These are phyloP conservation scores for Lycium barbarum DNA, from an alignment of 257 asterid genomes.

Conservation along the genomic window DNA sequence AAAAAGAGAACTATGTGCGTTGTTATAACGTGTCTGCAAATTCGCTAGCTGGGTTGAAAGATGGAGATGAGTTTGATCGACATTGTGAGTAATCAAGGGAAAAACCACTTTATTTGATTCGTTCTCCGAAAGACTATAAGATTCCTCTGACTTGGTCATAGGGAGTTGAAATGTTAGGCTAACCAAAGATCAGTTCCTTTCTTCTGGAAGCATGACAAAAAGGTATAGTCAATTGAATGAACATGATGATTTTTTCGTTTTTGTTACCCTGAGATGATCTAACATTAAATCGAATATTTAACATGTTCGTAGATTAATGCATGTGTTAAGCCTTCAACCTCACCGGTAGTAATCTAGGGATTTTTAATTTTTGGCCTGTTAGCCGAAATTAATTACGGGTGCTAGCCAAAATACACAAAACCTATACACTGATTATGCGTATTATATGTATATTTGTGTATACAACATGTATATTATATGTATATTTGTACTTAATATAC, in stretches of 20 bases:
- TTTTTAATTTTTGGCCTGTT: no score
- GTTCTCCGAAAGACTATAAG: slow-evolving; percentile 93
- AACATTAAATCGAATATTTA: not conserved
- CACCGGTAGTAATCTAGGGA: not conserved
- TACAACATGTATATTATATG: no score
- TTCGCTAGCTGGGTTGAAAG: slow-evolving; percentile 68
- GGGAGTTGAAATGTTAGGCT: slow-evolving; percentile 94
- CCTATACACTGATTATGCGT: no score
- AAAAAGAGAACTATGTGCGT: slow-evolving; percentile 82
- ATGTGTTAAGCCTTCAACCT: not conserved
- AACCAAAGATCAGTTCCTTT: slow-evolving; percentile 94
- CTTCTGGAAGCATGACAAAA: slow-evolving; percentile 98
- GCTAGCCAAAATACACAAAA: no score
- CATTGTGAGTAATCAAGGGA: slow-evolving; percentile 75
- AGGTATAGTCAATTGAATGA: slow-evolving; percentile 54
- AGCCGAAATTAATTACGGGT: no score
- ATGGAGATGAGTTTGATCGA: slow-evolving; percentile 91
- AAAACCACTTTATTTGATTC: slow-evolving; percentile 71
- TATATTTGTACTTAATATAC: no score
- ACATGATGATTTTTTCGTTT: not conserved
- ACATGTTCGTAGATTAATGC: not conserved
- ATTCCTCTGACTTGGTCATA: slow-evolving; percentile 88
- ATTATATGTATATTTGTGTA: no score
- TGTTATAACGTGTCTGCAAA: slow-evolving; percentile 91
- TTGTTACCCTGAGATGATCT: not conserved